Base-by-base conservation (phyloP, 257 asterid genomes). In the Agastache rugosa region DNA sequence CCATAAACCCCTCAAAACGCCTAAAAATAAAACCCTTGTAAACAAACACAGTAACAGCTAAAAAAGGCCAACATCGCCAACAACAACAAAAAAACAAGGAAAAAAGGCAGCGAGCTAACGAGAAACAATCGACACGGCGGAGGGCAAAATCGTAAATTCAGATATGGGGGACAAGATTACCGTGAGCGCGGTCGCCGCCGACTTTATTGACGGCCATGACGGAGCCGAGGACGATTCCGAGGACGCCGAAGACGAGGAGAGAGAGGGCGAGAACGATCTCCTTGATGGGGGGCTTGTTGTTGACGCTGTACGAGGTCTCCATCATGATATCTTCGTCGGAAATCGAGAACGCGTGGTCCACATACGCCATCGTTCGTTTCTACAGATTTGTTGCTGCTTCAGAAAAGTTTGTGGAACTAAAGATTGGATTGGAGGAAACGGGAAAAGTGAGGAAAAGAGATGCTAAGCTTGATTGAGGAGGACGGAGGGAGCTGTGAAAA, bases 151-250 rank as follows among this genome's bases (percentile, higher is more conserved):
- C 9, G 76, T 62, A 47, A 44, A 58, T 22, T 59, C 6, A 1
- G 41, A 31, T 50, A 6, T 27, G 2, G 66, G 8, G 45, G n/a
- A 17, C 17, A 14, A 31, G 45, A n/a, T 9, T 80, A 93, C 98
- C 98, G 84, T 95, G 99, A 77, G 99, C 89, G 27, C 87, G 83
- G 80, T 95, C 99, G 55, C 99, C 99, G 63, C 98, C 99, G 81
- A 95, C 88, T 77, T 72, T 47, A 80, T 92, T 89, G 80, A 78
- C 86, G 59, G 99, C 96, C 99, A 95, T 95, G 82, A 78, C 16
- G 78, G 86, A 11, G 39, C 98, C 98, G 54, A 90, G 70, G 67
- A 92, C 77, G 79, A 95, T 88, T 14, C 88, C 97, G 16, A 90
- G 80, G 71, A 86, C 76, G 69, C 99, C 99, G 81, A 92, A 89